phyloP scores from a whole-genome alignment of 495 filamentous ascomycete genomes.

The Aspergillus sclerotiicarbonarius region DNA sequence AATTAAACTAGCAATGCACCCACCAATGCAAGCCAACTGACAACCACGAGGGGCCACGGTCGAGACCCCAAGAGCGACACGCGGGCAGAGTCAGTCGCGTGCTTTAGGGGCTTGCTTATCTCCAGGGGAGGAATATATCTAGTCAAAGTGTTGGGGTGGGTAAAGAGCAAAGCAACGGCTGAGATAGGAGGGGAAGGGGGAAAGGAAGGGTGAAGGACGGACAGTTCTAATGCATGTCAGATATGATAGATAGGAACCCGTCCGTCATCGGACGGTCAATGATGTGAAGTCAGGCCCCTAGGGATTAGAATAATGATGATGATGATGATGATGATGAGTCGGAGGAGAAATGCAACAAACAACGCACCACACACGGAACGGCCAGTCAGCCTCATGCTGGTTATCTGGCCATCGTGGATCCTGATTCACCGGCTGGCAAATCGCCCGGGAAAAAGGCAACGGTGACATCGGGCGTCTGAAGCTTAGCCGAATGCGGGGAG shows the following conservation, averaged over 20 bases:
- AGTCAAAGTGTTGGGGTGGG: too few species aligned
- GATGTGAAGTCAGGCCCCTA: too few species aligned
- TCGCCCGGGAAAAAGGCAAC: conserved; percentile 12
- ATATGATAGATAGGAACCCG: not conserved
- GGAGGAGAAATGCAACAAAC: not conserved
- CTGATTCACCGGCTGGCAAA: not conserved
- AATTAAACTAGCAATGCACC: not conserved
- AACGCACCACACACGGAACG: not conserved
- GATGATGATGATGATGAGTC: not conserved
- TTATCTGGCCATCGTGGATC: not conserved
- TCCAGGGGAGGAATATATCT: not conserved
- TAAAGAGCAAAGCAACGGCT: too few species aligned
- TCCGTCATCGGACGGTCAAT: too few species aligned
- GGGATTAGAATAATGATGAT: not conserved
- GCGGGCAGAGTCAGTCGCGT: not conserved
- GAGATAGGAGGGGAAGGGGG: not conserved
- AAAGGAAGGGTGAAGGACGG: not conserved
- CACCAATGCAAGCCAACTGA: not conserved
- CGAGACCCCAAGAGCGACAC: too few species aligned
- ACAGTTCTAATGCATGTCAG: not conserved
- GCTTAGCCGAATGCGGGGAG: conserved; percentile 25
- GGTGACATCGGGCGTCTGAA: conserved; percentile 22
- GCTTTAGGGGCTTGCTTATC: not conserved
- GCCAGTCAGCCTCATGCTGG: not conserved
- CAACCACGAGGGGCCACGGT: not conserved